Evolutionary conservation across 345 rosid species (phyloP), one percentile per base, ranked within the genome.

Genomic region (Rubroshorea leprosula): DNA sequence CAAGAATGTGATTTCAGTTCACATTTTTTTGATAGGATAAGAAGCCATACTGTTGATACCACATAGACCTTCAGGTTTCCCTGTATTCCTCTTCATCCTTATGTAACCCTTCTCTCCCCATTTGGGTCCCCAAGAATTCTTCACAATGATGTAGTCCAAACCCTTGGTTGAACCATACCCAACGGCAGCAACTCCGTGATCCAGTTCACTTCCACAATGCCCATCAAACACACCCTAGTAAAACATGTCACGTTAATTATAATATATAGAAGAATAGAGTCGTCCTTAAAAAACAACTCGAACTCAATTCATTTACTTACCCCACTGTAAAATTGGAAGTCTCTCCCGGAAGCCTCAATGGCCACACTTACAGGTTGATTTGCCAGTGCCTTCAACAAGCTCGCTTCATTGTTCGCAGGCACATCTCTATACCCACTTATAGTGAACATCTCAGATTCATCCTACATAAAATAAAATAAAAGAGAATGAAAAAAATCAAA

Each of bases 331-430:
- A 87, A 74, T 62, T 90, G 94, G 72, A 90, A 87, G 23, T 73
- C 81, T 58, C 87, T 58, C 59, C 91, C 91, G 19, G 87, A 75
- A 6, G 89, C 94, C 19, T 87, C 96, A 14, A 90, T 90, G 38
- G 86, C 94, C 16, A 87, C 84, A 49, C 94, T 82, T 3, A 90
- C 68, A 0, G 96, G 96, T 71, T 87, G 94, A 55, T 80, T 76
- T 23, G 91, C 87, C 17, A 87, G 76, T 13, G 97, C 96, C 74
- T 76, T 85, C 73, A 78, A 63, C 53, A 87, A 69, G 20, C 86
- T 85, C 23, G 29, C 55, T 71, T 90, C 97, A 24, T 83, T 67
- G 27, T 82, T 80, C 1, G 39, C 67, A 7, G 83, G 89, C n/a
- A 87, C 96, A 72, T 87, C 94, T 52, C 76, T 80, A 59, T 78